Conservation (phyloP, 2,329 filamentous ascomycete species). For the Aureobasidium melanogenum region DNA sequence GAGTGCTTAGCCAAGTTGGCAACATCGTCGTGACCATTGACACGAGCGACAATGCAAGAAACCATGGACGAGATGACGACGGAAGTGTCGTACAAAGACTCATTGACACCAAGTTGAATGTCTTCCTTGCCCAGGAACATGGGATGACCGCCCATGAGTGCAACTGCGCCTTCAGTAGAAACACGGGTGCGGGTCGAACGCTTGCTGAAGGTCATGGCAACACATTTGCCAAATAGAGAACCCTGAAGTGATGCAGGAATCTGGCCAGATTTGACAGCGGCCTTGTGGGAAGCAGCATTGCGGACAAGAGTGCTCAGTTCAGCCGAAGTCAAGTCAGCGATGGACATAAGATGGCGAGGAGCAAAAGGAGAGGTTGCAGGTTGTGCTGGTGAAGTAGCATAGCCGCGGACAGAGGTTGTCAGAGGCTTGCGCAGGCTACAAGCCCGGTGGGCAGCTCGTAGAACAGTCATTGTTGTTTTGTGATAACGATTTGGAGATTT, state of each 20-base stretch:
- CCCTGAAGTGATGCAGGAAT: slow-evolving; percentile 51
- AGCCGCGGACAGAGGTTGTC: background rate
- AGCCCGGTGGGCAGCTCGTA: slow-evolving; percentile 1
- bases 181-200: slow-evolving; percentile 87
- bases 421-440: background rate
- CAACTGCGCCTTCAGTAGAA: slow-evolving; percentile 83
- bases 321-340: slow-evolving; percentile 68
- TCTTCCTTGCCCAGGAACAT: slow-evolving; percentile 97
- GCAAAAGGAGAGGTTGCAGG: slow-evolving; percentile 46
- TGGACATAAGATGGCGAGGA: slow-evolving; percentile 84
- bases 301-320: slow-evolving; percentile 77
- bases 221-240: slow-evolving; percentile 63
- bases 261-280: slow-evolving; percentile 59
- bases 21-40: slow-evolving; percentile 44
- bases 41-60: slow-evolving; percentile 40
- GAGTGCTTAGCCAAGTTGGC: slow-evolving; percentile 40
- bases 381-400: slow-evolving; percentile 22
- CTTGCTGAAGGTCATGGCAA: slow-evolving; percentile 97
- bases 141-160: slow-evolving; percentile 80
- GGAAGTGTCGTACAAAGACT: slow-evolving; percentile 87
- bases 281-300: slow-evolving; percentile 72
- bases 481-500: background rate
- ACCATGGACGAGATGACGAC: slow-evolving; percentile 77
- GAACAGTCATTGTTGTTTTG: slow-evolving; percentile 1
- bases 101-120: slow-evolving; percentile 94